Evolutionary conservation across 495 filamentous ascomycete species (phyloP).

Genomic region (Neurospora sp.): DNA sequence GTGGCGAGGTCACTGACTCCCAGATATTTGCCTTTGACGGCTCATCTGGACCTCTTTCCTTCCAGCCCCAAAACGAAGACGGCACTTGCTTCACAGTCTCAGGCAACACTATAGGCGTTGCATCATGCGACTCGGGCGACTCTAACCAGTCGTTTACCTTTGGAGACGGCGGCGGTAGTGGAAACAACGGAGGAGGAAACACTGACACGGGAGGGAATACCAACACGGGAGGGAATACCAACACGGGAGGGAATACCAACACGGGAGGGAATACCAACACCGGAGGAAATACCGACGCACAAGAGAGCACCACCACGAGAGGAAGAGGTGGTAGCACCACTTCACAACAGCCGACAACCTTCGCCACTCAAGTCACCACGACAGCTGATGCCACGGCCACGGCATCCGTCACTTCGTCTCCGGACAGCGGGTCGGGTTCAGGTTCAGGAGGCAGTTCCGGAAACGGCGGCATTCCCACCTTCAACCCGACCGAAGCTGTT

Average conservation of each 20-base stretch:
- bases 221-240: neutral
- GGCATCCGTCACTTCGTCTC: neutral
- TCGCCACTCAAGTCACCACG: neutral
- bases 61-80: conserved; percentile 32
- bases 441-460: conserved; percentile 1
- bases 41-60: conserved; percentile 27
- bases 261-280: conserved; percentile 11
- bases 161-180: conserved; percentile 11
- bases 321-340: neutral
- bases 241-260: conserved; percentile 15
- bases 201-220: conserved; percentile 15
- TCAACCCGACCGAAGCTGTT: conserved; percentile 37
- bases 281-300: neutral
- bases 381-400: neutral
- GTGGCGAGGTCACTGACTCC: conserved; percentile 39
- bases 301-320: neutral
- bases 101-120: conserved; percentile 35
- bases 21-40: conserved; percentile 40
- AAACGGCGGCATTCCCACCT: conserved; percentile 14
- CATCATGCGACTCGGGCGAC: conserved; percentile 30
- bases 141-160: conserved; percentile 39
- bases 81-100: conserved; percentile 38
- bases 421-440: neutral
- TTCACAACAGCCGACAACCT: conserved; percentile 3
- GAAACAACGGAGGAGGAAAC: conserved; percentile 7